Base-by-base conservation (phyloP, 2,329 filamentous ascomycete species). In the Aspergillus sp. region DNA sequence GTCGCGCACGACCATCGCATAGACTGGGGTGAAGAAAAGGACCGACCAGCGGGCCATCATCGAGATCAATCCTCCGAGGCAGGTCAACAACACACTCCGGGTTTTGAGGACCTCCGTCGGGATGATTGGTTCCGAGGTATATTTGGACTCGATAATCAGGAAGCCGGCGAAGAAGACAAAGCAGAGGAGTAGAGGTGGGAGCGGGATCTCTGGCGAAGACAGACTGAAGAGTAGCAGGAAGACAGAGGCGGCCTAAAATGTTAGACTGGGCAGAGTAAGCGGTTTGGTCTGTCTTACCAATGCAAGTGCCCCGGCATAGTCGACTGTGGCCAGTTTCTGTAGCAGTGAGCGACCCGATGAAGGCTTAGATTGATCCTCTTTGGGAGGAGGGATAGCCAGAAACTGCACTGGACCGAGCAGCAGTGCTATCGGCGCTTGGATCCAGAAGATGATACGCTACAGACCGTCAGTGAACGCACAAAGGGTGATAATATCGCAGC, bases 11-110 rank as follows among this genome's bases (percentile, higher is more conserved):
- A 88, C 87, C 52, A 94, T 83, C 32, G 89, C 87, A 62, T 90
- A 92, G 41, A 90, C 83, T 0, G 90, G 90, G 0, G 86, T 82
- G 71, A 90, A 95, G 75, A 91, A 94, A 7, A 95, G 77, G 2
- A 95, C 79, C 6, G 80, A 80, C 90, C 89, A 95, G 52, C 90
- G 85, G 2, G 87, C 81, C 65, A 88, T 85, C 88, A 95, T 93
- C 67, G 90, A 81, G 17, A 87, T 85, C 0, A 92, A 79, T 46
- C 90, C 89, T 1, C 86, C 81, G 19, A 92, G 64, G 64, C 89
- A 93, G 1, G 87, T 87, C 19, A 93, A 72, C 3, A 93, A 75
- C 1, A 89, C 83, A 26, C 85, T 86, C 24, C 86, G 82, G 10
- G 86, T 89, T 47, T 78, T 81, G 24, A 95, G 79, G 1, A 94